Conservation (phyloP, 805 yeast species). For the Suhomyces sp. region DNA sequence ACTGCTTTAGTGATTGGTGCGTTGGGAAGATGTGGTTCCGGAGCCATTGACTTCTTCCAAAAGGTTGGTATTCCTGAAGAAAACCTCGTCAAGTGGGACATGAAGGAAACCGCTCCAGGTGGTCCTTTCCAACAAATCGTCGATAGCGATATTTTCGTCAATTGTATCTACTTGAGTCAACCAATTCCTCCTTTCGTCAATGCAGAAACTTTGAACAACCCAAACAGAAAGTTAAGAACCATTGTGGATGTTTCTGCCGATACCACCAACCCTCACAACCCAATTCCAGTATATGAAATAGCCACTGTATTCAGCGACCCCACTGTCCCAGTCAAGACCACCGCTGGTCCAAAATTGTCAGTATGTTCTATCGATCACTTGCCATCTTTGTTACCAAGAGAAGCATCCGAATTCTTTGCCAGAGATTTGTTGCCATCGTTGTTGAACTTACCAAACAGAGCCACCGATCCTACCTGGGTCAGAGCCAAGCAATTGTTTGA, state of each 20-base stretch:
- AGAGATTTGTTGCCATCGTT: constrained; percentile 86
- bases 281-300: constrained; percentile 87
- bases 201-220: constrained; percentile 60
- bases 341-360: constrained; percentile 79
- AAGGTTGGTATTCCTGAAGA: constrained; percentile 86
- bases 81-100: constrained; percentile 91
- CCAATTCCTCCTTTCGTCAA: constrained; percentile 93
- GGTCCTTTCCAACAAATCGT: constrained; percentile 96
- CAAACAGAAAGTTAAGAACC: constrained; percentile 76
- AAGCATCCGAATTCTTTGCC: constrained; percentile 90
- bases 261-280: constrained; percentile 97
- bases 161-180: constrained; percentile 91
- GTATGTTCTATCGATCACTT: constrained; percentile 95
- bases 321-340: constrained; percentile 78
- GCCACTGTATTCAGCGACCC: constrained; percentile 93
- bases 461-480: constrained; percentile 85
- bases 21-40: constrained; percentile 97
- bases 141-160: constrained; percentile 83
- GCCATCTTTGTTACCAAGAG: constrained; percentile 95
- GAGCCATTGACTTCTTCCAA: constrained; percentile 82
- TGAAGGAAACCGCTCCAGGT: constrained; percentile 92
- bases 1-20: constrained; percentile 92
- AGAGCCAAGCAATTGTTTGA: constrained; percentile 83
- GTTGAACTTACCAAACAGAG: constrained; percentile 78
- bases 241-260: constrained; percentile 98